phyloP scores from a whole-genome alignment of 306 rosid genomes.

The Quercus berberidifolia region DNA sequence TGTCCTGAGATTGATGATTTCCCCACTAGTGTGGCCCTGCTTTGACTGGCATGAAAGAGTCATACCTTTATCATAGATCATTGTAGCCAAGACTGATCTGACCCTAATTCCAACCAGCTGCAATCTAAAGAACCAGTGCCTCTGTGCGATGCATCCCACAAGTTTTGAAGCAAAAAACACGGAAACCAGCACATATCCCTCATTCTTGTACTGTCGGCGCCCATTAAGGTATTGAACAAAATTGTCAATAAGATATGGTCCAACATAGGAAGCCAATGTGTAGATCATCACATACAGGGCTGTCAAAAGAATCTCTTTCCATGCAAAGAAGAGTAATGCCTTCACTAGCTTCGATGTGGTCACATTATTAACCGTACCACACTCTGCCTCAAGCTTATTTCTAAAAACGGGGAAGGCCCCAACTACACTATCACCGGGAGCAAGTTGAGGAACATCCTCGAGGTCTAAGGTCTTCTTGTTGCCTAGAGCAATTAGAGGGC shows the following conservation, averaged over 20 bases:
- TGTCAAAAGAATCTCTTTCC: constrained; percentile 20
- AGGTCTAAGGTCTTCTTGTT: constrained; percentile 29
- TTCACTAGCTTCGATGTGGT: constrained; percentile 18
- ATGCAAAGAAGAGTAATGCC: constrained; percentile 9
- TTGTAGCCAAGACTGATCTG: constrained; percentile 9
- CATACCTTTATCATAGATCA: constrained; percentile 14
- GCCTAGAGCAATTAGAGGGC: constrained; percentile 25
- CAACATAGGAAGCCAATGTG: constrained; percentile 26
- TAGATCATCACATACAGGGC: constrained; percentile 1
- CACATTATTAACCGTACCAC: neutral
- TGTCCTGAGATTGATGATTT: constrained; percentile 24
- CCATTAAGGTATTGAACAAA: constrained; percentile 29
- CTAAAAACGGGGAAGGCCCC: constrained; percentile 25
- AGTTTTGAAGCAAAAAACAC: constrained; percentile 15
- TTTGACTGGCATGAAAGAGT: constrained; percentile 23
- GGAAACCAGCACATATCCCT: constrained; percentile 13
- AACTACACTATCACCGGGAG: neutral
- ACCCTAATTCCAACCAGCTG: constrained; percentile 19
- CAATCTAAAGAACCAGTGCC: constrained; percentile 29
- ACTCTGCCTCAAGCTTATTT: constrained; percentile 3
- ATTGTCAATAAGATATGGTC: constrained; percentile 25
- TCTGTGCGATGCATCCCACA: neutral
- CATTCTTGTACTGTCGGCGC: neutral
- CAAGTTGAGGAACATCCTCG: constrained; percentile 24
- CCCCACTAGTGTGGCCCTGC: constrained; percentile 16